phyloP scores from a whole-genome alignment of 2,329 filamentous ascomycete species.

The Ambrosiella beaveri region DNA sequence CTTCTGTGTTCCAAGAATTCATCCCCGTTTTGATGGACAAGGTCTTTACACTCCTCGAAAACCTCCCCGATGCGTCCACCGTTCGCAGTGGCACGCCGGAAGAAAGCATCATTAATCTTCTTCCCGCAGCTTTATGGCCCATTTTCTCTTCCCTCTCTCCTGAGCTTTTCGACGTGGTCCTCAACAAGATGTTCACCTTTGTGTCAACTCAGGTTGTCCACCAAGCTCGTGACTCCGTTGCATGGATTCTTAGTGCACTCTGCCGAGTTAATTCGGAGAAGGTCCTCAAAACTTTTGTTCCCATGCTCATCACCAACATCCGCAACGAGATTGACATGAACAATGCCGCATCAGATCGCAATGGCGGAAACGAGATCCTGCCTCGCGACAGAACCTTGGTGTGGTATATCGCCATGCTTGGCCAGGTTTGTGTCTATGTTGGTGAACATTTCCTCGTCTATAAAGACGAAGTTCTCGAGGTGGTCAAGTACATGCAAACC shows the following conservation, averaged over 20 bases:
- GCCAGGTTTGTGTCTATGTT: constrained; percentile 95
- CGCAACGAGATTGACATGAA: constrained; percentile 95
- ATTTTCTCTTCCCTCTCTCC: constrained; percentile 81
- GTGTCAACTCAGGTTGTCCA: constrained; percentile 90
- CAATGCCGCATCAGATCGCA: constrained; percentile 83
- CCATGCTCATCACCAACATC: constrained; percentile 79
- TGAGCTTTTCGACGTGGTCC: constrained; percentile 77
- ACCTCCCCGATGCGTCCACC: constrained; percentile 76
- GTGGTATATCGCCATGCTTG: constrained; percentile 93
- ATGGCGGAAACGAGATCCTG: constrained; percentile 81
- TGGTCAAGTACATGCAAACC: constrained; percentile 90
- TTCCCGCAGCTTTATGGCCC: constrained; percentile 81
- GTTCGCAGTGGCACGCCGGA: constrained; percentile 83
- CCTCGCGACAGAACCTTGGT: constrained; percentile 83
- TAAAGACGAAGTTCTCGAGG: constrained; percentile 74
- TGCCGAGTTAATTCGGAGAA: constrained; percentile 94
- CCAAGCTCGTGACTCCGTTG: constrained; percentile 92
- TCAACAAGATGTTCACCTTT: constrained; percentile 85
- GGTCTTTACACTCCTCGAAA: constrained; percentile 89
- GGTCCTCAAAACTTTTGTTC: constrained; percentile 76
- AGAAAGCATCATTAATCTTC: constrained; percentile 89
- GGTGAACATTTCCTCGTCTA: constrained; percentile 78
- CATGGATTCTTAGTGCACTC: constrained; percentile 90
- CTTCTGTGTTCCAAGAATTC: constrained; percentile 85
- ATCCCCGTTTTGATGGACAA: constrained; percentile 77